Conservation (phyloP, 306 rosid genomes). For the Prinsepia uniflora region DNA sequence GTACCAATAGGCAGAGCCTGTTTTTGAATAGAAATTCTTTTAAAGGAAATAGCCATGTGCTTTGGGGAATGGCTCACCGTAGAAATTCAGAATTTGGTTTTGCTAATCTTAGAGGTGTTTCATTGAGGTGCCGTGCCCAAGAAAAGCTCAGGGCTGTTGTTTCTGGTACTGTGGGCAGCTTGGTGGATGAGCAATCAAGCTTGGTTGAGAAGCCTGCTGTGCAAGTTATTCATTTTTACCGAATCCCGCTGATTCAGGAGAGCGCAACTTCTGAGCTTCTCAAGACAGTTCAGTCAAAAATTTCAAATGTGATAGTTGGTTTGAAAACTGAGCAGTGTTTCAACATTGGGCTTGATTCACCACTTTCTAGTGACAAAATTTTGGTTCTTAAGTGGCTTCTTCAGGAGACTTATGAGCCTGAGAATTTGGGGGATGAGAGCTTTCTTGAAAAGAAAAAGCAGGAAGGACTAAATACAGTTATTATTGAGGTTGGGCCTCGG, state of each 20-base stretch:
- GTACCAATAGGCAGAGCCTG: constrained; percentile 40
- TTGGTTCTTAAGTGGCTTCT: constrained; percentile 75
- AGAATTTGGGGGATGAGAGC: constrained; percentile 68
- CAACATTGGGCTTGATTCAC: constrained; percentile 55
- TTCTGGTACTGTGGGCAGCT: constrained; percentile 38
- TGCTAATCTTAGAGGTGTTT: constrained; percentile 21
- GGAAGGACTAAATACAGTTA: constrained; percentile 52
- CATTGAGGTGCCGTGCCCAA: constrained; percentile 49
- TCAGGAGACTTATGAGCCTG: constrained; percentile 83
- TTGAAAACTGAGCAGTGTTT: constrained; percentile 74
- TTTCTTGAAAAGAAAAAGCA: constrained; percentile 68
- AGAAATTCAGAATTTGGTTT: constrained; percentile 5
- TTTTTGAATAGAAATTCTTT: constrained; percentile 37
- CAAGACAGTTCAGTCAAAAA: constrained; percentile 57
- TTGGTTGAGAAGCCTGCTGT: constrained; percentile 45
- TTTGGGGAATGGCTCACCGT: constrained; percentile 42
- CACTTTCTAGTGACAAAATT: constrained; percentile 47
- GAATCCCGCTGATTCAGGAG: constrained; percentile 65
- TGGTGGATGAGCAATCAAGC: constrained; percentile 34
- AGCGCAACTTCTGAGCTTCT: constrained; percentile 68
- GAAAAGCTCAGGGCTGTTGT: constrained; percentile 46
- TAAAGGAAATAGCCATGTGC: constrained; percentile 34
- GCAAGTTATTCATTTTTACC: constrained; percentile 59
- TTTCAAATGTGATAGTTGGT: constrained; percentile 64
- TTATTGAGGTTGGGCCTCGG: constrained; percentile 87